Evolutionary conservation across 2,329 filamentous ascomycete species (phyloP).

Genomic region (Colletotrichum lini): DNA sequence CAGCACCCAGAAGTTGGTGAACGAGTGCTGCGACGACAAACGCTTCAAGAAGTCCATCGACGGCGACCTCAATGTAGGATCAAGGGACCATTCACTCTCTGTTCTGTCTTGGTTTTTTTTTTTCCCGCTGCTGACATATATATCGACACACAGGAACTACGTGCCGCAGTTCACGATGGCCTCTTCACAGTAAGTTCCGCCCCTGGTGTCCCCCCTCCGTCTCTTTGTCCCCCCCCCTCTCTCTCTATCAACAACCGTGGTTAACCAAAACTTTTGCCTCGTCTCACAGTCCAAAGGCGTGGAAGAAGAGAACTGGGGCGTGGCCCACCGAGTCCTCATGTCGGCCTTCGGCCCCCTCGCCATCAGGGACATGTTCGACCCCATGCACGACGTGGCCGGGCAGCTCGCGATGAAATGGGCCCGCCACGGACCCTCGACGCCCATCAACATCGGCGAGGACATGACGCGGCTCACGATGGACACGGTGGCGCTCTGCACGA

Average conservation of each 20-base stretch:
- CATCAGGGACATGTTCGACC: slow-evolving; percentile 72
- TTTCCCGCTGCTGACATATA: background rate
- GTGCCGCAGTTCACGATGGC: slow-evolving; percentile 67
- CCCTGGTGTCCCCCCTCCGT: background rate
- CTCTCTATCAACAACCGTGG: too few relatives aligned
- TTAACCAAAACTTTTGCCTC: too few relatives aligned
- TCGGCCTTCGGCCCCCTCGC: slow-evolving; percentile 79
- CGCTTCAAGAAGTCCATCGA: slow-evolving; percentile 73
- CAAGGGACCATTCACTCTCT: rapidly evolving
- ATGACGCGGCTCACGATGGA: slow-evolving; percentile 75
- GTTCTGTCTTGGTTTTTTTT: background rate
- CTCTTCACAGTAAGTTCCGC: slow-evolving; percentile 41
- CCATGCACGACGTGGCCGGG: slow-evolving; percentile 66
- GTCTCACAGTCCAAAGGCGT: slow-evolving; percentile 3
- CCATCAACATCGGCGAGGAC: slow-evolving; percentile 70
- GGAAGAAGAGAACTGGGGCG: slow-evolving; percentile 49
- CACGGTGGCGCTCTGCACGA: slow-evolving; percentile 71
- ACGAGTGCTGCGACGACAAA: slow-evolving; percentile 76
- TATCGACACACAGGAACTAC: slow-evolving; percentile 59
- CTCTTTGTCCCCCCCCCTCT: too few relatives aligned
- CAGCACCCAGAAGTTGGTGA: slow-evolving; percentile 68
- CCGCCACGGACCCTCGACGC: slow-evolving; percentile 55
- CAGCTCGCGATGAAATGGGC: slow-evolving; percentile 71
- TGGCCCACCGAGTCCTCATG: slow-evolving; percentile 76
- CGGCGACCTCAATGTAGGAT: slow-evolving; percentile 55